Evolutionary conservation across 2,329 filamentous ascomycete genomes (phyloP).

Genomic region (Calycina herbarum): DNA sequence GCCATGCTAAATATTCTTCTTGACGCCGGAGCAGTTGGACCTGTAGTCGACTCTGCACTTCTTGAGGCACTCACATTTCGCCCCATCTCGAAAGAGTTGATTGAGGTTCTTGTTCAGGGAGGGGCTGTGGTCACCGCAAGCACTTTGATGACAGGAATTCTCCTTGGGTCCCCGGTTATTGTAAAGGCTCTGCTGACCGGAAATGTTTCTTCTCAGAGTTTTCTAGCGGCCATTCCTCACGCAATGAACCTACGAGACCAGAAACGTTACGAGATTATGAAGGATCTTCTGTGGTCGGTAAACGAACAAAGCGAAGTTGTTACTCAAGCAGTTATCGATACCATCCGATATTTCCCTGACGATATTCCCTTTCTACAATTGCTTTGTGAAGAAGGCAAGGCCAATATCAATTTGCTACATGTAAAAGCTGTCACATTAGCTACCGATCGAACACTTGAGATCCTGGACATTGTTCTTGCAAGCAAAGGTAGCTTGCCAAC

Average conservation of each 20-base stretch:
- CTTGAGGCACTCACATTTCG: slow-evolving; percentile 9
- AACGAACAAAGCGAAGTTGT: slow-evolving; percentile 43
- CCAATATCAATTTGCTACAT: slow-evolving; percentile 54
- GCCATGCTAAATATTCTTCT: slow-evolving; percentile 22
- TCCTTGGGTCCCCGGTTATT: slow-evolving; percentile 16
- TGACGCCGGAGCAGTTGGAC: slow-evolving; percentile 20
- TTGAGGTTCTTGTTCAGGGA: slow-evolving; percentile 21
- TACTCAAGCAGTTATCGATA: slow-evolving; percentile 44
- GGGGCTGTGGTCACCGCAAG: slow-evolving; percentile 16
- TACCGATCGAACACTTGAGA: slow-evolving; percentile 8
- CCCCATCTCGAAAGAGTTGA: slow-evolving; percentile 15
- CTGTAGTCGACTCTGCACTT: slow-evolving; percentile 20
- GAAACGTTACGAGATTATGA: slow-evolving; percentile 48
- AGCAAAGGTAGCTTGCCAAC: slow-evolving; percentile 12
- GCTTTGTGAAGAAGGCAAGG: slow-evolving; percentile 52
- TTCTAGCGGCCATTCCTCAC: slow-evolving; percentile 43
- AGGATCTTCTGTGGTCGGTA: slow-evolving; percentile 47
- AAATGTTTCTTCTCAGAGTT: slow-evolving; percentile 7
- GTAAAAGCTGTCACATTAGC: slow-evolving; percentile 40
- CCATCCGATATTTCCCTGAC: slow-evolving; percentile 46
- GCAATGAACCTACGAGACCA: slow-evolving; percentile 48
- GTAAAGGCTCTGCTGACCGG: slow-evolving; percentile 16
- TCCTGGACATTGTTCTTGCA: slow-evolving; percentile 18
- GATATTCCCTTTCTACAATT: slow-evolving; percentile 52
- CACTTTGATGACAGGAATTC: slow-evolving; percentile 16